Evolutionary conservation across 805 yeast genomes (phyloP), one percentile per base, ranked within the genome.

Genomic region (Hanseniaspora guilliermondii): DNA sequence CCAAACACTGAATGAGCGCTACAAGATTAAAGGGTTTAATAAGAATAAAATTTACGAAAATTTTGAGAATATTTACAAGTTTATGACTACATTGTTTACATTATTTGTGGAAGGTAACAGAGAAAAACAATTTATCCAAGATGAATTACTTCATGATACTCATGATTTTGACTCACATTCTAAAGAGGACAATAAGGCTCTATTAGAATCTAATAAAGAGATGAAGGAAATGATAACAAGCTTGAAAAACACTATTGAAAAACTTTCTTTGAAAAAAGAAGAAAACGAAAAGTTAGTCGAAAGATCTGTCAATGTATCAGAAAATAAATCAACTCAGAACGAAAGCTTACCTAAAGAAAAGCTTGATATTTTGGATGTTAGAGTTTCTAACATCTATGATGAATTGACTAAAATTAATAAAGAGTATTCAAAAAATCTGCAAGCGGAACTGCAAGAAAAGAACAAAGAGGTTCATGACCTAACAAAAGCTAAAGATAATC

Each of bases 61-160:
- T 24, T 54, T 54, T 30, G 32, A 36, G 14, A 49, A 54, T 14
- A 42, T 54, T 5, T 42, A 19, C 33, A 21, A 25, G 21, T 44
- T 54, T 44, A 42, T 54, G 21, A 21, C 36, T 30, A 33, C 38
- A 17, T 16, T 48, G 19, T 32, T 54, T 27, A 37, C 41, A n/a
- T 24, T 49, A 11, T 42, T 54, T 36, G 24, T 44, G 4, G 53
- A 54, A 6, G 30, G 42, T 14, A 54, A 54, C 22, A 17, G 49
- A 12, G 56, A 54, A 44, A 44, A 37, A 21, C 49, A 54, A n/a
- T 27, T 42, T 21, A 25, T 54, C 9, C 22, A 53, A 38, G 56
- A 54, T 21, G 56, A 54, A 39, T 22, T 48, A 24, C 30, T 54
- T 24, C 56, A 54, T 47, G 56, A 54, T 22, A 35, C 39, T 3